These are phyloP conservation scores for Starmerella powellii DNA, from an alignment of 805 yeast species.

Conservation along the genomic window DNA sequence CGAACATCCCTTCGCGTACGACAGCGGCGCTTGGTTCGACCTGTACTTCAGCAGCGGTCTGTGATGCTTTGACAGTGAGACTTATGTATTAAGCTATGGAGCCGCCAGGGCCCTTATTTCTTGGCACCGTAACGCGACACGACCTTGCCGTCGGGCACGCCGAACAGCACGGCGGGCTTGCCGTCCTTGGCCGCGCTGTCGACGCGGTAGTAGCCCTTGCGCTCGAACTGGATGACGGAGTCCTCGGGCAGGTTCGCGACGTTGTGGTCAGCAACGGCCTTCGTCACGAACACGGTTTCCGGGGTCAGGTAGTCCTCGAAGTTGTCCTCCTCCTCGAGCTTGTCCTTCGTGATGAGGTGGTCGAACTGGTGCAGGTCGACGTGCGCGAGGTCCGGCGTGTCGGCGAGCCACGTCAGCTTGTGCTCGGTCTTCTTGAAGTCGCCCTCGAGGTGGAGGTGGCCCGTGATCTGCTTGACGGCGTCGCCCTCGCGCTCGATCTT, in stretches of 20 bases:
- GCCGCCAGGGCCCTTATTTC: no score
- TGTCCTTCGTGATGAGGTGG: slow-evolving; percentile 88
- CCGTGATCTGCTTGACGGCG: slow-evolving; percentile 51
- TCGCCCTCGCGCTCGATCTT: slow-evolving; percentile 53
- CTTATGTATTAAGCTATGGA: no score
- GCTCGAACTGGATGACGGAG: slow-evolving; percentile 85
- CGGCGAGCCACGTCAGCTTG: slow-evolving; percentile 90
- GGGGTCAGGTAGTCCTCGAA: slow-evolving; percentile 86
- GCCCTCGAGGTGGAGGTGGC: slow-evolving; percentile 79
- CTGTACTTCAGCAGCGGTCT: no score
- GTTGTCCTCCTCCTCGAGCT: slow-evolving; percentile 85
- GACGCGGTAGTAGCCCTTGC: slow-evolving; percentile 89
- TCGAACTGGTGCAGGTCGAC: slow-evolving; percentile 85
- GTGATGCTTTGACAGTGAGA: no score
- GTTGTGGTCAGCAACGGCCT: slow-evolving; percentile 71
- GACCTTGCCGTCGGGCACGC: slow-evolving; percentile 91
- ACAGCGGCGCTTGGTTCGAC: no score
- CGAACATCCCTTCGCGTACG: no score
- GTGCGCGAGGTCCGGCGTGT: slow-evolving; percentile 54
- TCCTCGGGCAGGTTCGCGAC: slow-evolving; percentile 67
- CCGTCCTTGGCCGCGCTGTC: slow-evolving; percentile 47
- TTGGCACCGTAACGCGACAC: slow-evolving; percentile 66
- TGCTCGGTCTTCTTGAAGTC: slow-evolving; percentile 93
- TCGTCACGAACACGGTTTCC: slow-evolving; percentile 68
- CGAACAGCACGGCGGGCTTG: slow-evolving; percentile 64